These are phyloP conservation scores for Udeniomyces megalosporus DNA, from an alignment of 768 basidiomycete species.

Conservation along the genomic window DNA sequence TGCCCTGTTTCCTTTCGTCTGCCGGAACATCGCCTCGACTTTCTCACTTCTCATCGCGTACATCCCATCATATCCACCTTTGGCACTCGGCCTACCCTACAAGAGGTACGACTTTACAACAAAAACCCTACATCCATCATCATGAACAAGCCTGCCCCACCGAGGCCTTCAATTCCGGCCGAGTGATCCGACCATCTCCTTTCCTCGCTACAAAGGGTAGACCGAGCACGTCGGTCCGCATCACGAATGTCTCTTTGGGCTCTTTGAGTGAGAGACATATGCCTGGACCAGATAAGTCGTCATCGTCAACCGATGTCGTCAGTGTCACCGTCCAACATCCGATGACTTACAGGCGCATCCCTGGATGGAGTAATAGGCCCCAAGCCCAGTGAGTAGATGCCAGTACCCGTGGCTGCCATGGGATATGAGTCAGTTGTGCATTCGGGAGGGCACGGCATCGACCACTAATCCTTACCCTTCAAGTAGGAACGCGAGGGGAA, in stretches of 20 bases:
- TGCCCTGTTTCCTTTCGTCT: neutral
- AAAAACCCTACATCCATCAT: no score
- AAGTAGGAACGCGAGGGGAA: constrained; percentile 2
- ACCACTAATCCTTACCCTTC: no score
- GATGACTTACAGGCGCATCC: neutral
- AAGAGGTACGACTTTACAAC: no score
- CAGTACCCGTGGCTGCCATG: neutral
- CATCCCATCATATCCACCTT: no score
- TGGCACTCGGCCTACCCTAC: no score
- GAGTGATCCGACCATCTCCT: no score
- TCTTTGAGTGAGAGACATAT: neutral
- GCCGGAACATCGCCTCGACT: neutral
- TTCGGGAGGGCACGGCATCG: neutral
- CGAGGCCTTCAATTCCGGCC: no score
- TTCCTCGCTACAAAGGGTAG: neutral
- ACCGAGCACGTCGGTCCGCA: neutral
- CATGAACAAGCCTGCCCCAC: no score
- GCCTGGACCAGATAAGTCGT: neutral
- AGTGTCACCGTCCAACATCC: neutral
- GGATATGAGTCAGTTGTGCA: neutral
- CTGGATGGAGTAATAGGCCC: neutral
- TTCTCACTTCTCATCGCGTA: neutral
- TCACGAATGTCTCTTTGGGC: neutral
- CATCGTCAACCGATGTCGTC: no score
- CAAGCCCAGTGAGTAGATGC: neutral